A percentile compares a stretch with the other conserved stretches of the same genome.
Conservation (phyloP, 2,329 filamentous ascomycete genomes). For the Clonostachys rhizophaga region DNA sequence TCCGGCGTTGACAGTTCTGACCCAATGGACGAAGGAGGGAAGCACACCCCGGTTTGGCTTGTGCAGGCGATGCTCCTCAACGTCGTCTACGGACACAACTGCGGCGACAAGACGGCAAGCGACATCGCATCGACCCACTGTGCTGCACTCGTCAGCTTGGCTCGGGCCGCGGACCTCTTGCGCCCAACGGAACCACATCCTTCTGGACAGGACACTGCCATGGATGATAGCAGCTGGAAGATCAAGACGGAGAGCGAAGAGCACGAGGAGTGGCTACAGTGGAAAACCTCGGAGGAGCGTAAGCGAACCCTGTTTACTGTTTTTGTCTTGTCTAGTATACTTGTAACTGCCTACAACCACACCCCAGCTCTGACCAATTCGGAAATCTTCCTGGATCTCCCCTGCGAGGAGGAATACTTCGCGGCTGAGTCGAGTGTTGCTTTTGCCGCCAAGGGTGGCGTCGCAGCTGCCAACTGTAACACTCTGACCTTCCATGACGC, state of each 20-base stretch:
- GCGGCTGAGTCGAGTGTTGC: conserved; percentile 75
- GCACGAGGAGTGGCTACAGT: conserved; percentile 66
- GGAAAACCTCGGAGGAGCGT: conserved; percentile 84
- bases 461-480: conserved; percentile 63
- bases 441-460: conserved; percentile 75
- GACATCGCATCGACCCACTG: conserved; percentile 93
- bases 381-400: conserved; percentile 82
- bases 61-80: conserved; percentile 97
- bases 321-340: conserved; percentile 84
- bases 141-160: conserved; percentile 84
- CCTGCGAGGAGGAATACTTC: conserved; percentile 91
- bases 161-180: conserved; percentile 76
- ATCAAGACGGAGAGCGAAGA: conserved; percentile 46
- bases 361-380: conserved; percentile 89
- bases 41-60: conserved; percentile 85
- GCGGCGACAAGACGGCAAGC: conserved; percentile 82
- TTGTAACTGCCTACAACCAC: conserved; percentile 92
- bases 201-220: conserved; percentile 49
- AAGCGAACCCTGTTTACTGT: conserved; percentile 91
- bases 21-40: conserved; percentile 51
- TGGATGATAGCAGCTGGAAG: conserved; percentile 49
- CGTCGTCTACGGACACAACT: conserved; percentile 92
- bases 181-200: conserved; percentile 36
- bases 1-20: conserved; percentile 39
- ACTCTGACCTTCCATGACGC: conserved; percentile 77